Base-by-base conservation (phyloP, 257 asterid genomes). In the Solanum gracilifrons region DNA sequence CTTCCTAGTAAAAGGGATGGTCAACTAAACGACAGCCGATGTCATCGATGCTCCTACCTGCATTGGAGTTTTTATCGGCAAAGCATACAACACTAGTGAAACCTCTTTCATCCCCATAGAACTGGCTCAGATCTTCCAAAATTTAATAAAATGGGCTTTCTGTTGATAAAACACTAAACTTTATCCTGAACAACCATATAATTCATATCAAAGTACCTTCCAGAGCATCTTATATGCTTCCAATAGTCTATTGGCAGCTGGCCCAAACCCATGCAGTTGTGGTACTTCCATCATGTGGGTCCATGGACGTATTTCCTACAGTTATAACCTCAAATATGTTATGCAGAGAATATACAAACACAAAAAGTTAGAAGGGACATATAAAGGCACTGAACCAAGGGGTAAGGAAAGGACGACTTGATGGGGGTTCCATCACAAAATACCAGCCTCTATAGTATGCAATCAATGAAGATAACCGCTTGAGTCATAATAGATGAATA, bases 241-340 rank as follows among this genome's bases (percentile, higher is more conserved):
- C 91, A 96, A 86, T 91, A 96, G 91, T 90, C 98, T 91, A 91
- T 95, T 93, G 83, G 99, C 99, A 87, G 99, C 98, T 62, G 98
- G 99, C 86, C 99, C 99, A 90, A 96, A 96, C 77, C 99, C 99
- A 92, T 96, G 99, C 90, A 96, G 91, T 89, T 96, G 98, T n/a
- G 99, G 99, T 60, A 96, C 99, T 94, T 96, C 99, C 99, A 95
- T 96, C 99, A 95, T 96, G 91, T 96, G 99, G 29, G 98, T 96
- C 98, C 99, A 96, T 66, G 99, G 99, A 89, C 99, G 98, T 76
- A 95, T 95, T 93, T 97, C 99, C 99, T 97, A 86, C 82, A 88
- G 84, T 87, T 58, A 36, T 75, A 79, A 8, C 84, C 37, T 79
- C 84, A 31, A 25, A 27, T 25, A 79, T 16, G 66, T 79, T 27